Conservation (phyloP, 345 rosid genomes). For the Alliaria petiolata region DNA sequence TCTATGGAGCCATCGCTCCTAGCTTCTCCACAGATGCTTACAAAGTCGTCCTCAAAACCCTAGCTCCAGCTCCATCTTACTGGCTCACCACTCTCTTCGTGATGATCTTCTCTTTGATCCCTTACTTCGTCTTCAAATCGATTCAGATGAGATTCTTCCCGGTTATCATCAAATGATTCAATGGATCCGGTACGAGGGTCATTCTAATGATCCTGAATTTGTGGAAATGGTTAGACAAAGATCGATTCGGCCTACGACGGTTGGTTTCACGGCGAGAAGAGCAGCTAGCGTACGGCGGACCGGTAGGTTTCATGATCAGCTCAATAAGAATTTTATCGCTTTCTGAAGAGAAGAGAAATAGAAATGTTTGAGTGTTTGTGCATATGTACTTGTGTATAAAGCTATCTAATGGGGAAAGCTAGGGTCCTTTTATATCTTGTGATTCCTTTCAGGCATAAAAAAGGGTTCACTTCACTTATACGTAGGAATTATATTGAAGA, state of each 20-base stretch:
- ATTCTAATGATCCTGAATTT: slow-evolving; percentile 74
- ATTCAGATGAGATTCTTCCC: slow-evolving; percentile 82
- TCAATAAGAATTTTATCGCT: slow-evolving; percentile 22
- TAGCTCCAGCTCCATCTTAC: slow-evolving; percentile 73
- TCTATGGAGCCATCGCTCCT: slow-evolving; percentile 78
- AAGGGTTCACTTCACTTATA: not conserved
- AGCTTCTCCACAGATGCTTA: slow-evolving; percentile 76
- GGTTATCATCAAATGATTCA: slow-evolving; percentile 89
- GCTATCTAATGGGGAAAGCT: not conserved
- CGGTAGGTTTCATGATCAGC: slow-evolving; percentile 36
- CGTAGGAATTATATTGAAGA: too few species aligned
- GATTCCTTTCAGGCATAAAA: too few species aligned
- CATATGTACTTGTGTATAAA: slow-evolving; percentile 7
- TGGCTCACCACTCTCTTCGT: slow-evolving; percentile 71
- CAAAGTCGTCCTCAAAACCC: slow-evolving; percentile 72
- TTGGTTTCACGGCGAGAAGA: slow-evolving; percentile 71
- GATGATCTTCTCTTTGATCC: slow-evolving; percentile 54
- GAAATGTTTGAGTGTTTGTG: not conserved
- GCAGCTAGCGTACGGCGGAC: slow-evolving; percentile 35
- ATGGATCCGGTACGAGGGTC: slow-evolving; percentile 76
- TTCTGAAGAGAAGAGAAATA: slow-evolving; percentile 10
- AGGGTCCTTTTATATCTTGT: not conserved
- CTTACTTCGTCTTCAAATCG: slow-evolving; percentile 62
- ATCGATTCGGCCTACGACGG: slow-evolving; percentile 66
- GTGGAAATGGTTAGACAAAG: slow-evolving; percentile 80